These are phyloP conservation scores for Eutrema salsugineum DNA, from an alignment of 441 rosid species.

Conservation along the genomic window DNA sequence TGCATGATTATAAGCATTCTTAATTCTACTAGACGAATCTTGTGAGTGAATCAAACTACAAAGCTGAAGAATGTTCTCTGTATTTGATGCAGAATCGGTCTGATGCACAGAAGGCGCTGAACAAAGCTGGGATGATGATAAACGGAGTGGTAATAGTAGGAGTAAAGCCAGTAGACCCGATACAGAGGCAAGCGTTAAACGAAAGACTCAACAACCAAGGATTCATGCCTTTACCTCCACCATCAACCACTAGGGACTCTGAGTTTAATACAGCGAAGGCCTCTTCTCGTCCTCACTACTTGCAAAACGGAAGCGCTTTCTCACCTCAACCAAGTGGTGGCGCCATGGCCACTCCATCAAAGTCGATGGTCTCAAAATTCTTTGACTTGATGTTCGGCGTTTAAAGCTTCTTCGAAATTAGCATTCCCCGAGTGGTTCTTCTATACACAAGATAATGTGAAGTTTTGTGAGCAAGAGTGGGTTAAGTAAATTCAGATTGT, in stretches of 20 bases:
- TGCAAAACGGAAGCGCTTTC: slow-evolving; percentile 57
- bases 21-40: background rate
- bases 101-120: slow-evolving; percentile 88
- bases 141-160: slow-evolving; percentile 77
- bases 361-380: slow-evolving; percentile 75
- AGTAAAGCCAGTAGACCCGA: slow-evolving; percentile 84
- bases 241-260: slow-evolving; percentile 42
- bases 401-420: slow-evolving; percentile 6
- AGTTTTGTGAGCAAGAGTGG: slow-evolving; percentile 20
- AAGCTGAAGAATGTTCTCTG: background rate
- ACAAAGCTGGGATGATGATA: slow-evolving; percentile 83
- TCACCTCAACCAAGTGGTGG: slow-evolving; percentile 60
- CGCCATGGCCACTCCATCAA: slow-evolving; percentile 78
- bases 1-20: background rate
- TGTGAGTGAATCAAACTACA: background rate
- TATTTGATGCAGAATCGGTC: slow-evolving; percentile 59
- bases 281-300: slow-evolving; percentile 50
- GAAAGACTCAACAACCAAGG: slow-evolving; percentile 77
- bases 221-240: slow-evolving; percentile 75
- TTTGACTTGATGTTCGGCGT: slow-evolving; percentile 84
- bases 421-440: background rate
- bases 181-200: slow-evolving; percentile 68
- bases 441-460: background rate
- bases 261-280: slow-evolving; percentile 42
- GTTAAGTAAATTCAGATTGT: slow-evolving; percentile 18